phyloP scores from a whole-genome alignment of 495 filamentous ascomycete species.

The Pyrenula aspistea region DNA sequence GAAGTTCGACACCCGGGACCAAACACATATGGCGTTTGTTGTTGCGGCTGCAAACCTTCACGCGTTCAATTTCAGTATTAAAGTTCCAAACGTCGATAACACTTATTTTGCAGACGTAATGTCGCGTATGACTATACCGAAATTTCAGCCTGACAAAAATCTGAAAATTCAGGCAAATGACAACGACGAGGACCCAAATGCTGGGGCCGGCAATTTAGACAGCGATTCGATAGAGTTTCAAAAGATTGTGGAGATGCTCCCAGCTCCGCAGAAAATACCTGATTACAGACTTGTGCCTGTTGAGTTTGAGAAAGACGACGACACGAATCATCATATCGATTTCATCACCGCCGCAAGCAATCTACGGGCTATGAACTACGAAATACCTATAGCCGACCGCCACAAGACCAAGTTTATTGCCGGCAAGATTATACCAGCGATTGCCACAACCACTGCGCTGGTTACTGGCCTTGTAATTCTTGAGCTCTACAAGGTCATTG shows the following conservation, averaged over 20 bases:
- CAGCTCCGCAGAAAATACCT: slow-evolving; percentile 64
- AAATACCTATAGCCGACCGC: slow-evolving; percentile 78
- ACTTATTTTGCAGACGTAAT: slow-evolving; percentile 64
- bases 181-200: slow-evolving; percentile 89
- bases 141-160: slow-evolving; percentile 81
- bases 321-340: slow-evolving; percentile 96
- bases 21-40: slow-evolving; percentile 76
- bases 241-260: slow-evolving; percentile 52
- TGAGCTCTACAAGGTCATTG: slow-evolving; percentile 93
- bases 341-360: slow-evolving; percentile 98
- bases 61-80: slow-evolving; percentile 96
- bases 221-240: slow-evolving; percentile 64
- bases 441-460: slow-evolving; percentile 92
- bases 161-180: slow-evolving; percentile 98
- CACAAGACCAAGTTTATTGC: slow-evolving; percentile 99
- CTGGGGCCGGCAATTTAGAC: slow-evolving; percentile 39
- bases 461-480: slow-evolving; percentile 88
- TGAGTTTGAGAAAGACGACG: slow-evolving; percentile 99
- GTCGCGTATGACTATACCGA: slow-evolving; percentile 89
- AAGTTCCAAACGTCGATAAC: slow-evolving; percentile 56
- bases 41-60: slow-evolving; percentile 85
- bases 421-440: slow-evolving; percentile 98
- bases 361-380: slow-evolving; percentile 93
- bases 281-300: slow-evolving; percentile 83
- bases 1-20: slow-evolving; percentile 73